Evolutionary conservation across 768 basidiomycete species (phyloP).

Genomic region (Xerocomellus intermedius): DNA sequence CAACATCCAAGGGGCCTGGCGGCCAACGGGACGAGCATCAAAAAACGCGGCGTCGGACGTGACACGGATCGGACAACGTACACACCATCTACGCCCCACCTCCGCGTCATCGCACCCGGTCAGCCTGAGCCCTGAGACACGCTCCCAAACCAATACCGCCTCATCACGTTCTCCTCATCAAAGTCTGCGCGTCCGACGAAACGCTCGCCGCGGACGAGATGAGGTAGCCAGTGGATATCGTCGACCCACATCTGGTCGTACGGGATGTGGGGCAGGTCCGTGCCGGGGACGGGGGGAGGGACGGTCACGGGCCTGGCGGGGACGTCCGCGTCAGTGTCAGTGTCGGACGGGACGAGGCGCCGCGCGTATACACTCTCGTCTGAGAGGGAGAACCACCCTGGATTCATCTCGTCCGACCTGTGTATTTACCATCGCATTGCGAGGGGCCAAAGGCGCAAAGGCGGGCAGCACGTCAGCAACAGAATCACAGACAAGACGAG

Average conservation of each 20-base stretch:
- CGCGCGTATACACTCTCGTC: slow-evolving; percentile 20
- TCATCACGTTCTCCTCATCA: slow-evolving; percentile 80
- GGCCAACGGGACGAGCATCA: no score
- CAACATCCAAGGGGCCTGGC: no score
- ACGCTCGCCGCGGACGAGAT: slow-evolving; percentile 42
- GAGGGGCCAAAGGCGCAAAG: neutral
- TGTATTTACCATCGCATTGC: neutral
- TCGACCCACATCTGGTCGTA: slow-evolving; percentile 59
- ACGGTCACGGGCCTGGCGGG: no score
- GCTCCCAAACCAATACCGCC: slow-evolving; percentile 77
- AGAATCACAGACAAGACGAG: neutral
- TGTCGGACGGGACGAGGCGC: neutral
- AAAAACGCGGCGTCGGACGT: no score
- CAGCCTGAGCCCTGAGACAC: neutral
- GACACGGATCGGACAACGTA: no score
- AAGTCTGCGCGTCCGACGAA: slow-evolving; percentile 55
- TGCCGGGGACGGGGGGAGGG: neutral
- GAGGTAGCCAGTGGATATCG: slow-evolving; percentile 68
- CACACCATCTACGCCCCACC: no score
- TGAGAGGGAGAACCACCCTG: slow-evolving; percentile 65
- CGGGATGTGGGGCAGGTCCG: slow-evolving; percentile 47
- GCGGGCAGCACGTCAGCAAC: neutral
- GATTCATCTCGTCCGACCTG: slow-evolving; percentile 88
- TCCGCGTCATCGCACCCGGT: no score
- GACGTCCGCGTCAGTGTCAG: neutral